These are phyloP conservation scores for Scheffersomyces amazonensis DNA, from an alignment of 805 yeast species.

Conservation along the genomic window DNA sequence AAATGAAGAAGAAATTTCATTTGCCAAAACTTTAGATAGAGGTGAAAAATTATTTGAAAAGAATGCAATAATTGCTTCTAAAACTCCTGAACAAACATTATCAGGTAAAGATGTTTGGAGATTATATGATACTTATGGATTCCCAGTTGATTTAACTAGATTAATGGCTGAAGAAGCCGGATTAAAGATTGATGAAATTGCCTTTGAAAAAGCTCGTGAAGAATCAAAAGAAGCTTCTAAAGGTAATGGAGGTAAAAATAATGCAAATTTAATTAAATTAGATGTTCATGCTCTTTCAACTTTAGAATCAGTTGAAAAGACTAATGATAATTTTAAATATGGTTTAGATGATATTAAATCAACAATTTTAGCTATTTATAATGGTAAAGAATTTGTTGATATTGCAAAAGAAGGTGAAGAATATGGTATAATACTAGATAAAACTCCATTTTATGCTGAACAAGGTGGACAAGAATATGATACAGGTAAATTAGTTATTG, in stretches of 20 bases:
- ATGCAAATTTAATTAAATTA: constrained; percentile 65
- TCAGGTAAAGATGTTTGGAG: constrained; percentile 98
- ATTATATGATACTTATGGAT: constrained; percentile 96
- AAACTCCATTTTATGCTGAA: constrained; percentile 95
- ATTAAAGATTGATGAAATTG: constrained; percentile 85
- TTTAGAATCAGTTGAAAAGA: constrained; percentile 68
- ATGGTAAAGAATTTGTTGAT: constrained; percentile 60
- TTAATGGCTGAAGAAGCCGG: constrained; percentile 99
- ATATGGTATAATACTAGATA: constrained; percentile 79
- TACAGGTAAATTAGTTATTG: constrained; percentile 88
- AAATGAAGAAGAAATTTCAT: constrained; percentile 94
- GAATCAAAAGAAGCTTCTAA: constrained; percentile 94
- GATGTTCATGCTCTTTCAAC: constrained; percentile 88
- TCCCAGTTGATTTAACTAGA: constrained; percentile 97
- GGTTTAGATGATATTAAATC: constrained; percentile 68
- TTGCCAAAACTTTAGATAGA: constrained; percentile 92
- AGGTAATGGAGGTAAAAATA: constrained; percentile 66
- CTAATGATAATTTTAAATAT: constrained; percentile 81
- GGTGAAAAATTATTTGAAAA: constrained; percentile 96
- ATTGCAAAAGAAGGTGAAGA: constrained; percentile 31
- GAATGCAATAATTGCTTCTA: constrained; percentile 80
- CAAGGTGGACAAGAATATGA: constrained; percentile 99
- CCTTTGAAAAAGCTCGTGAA: constrained; percentile 85
- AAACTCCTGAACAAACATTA: constrained; percentile 69
- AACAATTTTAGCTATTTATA: constrained; percentile 66